Evolutionary conservation across 495 filamentous ascomycete genomes (phyloP).

Genomic region (Penicillium atrosanguineum): DNA sequence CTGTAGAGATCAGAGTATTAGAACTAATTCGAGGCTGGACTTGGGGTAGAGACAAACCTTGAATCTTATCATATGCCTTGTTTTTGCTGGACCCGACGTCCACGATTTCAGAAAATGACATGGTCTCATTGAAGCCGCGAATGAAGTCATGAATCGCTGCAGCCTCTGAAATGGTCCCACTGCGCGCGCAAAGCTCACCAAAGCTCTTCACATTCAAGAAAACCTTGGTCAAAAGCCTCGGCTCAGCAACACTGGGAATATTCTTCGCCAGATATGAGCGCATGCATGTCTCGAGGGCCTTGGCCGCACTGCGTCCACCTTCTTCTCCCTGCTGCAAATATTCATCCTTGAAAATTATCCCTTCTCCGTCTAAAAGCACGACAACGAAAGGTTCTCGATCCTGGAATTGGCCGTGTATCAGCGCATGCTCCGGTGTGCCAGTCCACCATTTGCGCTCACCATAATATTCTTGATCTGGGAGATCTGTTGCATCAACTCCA

Average conservation of each 20-base stretch:
- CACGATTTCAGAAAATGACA: slow-evolving; percentile 68
- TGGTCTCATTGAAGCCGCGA: slow-evolving; percentile 71
- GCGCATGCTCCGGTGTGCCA: slow-evolving; percentile 5
- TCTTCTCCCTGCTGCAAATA: slow-evolving; percentile 61
- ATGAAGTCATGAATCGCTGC: slow-evolving; percentile 63
- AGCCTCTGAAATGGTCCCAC: slow-evolving; percentile 53
- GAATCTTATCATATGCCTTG: slow-evolving; percentile 69
- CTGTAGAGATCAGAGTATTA: slow-evolving; percentile 39
- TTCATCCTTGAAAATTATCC: slow-evolving; percentile 70
- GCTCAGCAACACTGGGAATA: slow-evolving; percentile 44
- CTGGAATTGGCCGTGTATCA: slow-evolving; percentile 42
- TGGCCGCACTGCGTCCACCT: slow-evolving; percentile 70
- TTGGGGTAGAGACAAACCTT: slow-evolving; percentile 50
- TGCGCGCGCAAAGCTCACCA: slow-evolving; percentile 55
- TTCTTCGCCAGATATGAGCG: slow-evolving; percentile 44
- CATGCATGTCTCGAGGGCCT: slow-evolving; percentile 56
- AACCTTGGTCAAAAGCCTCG: slow-evolving; percentile 65
- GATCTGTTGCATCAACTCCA: slow-evolving; percentile 52
- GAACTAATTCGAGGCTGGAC: slow-evolving; percentile 1
- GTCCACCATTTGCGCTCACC: slow-evolving; percentile 31
- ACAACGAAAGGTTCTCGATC: slow-evolving; percentile 73
- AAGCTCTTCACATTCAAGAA: slow-evolving; percentile 69
- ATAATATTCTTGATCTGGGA: slow-evolving; percentile 48
- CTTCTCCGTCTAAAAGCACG: slow-evolving; percentile 75
- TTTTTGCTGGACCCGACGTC: slow-evolving; percentile 72